Percentiles rank a stretch among this genome's conserved stretches.
Evolutionary conservation across 768 basidiomycete species (phyloP).

Genomic region (Auriscalpium vulgare): DNA sequence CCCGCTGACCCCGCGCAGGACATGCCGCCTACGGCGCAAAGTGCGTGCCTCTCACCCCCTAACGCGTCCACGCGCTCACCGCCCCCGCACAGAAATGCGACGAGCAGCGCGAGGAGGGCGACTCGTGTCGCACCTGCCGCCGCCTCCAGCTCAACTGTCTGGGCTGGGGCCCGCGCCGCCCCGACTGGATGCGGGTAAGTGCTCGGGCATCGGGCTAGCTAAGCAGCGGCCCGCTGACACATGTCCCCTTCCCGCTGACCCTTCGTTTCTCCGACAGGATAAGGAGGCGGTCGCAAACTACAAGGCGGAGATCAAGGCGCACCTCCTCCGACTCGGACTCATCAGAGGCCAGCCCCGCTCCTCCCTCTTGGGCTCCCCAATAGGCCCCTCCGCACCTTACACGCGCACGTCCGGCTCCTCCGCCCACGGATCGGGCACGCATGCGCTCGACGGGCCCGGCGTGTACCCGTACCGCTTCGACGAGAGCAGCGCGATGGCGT

Average conservation of each 20-base stretch:
- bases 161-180: conserved; percentile 77
- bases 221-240: conserved; percentile 9
- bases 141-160: conserved; percentile 77
- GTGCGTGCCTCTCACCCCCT: conserved; percentile 30
- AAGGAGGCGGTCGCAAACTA: conserved; percentile 76
- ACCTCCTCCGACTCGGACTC: conserved; percentile 67
- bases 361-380: conserved; percentile 31
- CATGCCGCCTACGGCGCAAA: conserved; percentile 77
- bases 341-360: conserved; percentile 78
- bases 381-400: conserved; percentile 15
- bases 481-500: conserved; percentile 7
- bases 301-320: conserved; percentile 78
- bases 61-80: not conserved
- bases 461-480: conserved; percentile 4
- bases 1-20: conserved; percentile 38
- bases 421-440: not conserved
- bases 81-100: conserved; percentile 69
- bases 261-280: conserved; percentile 40
- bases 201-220: not conserved
- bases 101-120: conserved; percentile 64
- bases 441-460: not conserved
- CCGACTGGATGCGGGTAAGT: conserved; percentile 85
- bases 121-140: conserved; percentile 75
- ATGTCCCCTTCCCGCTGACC: conserved; percentile 8
- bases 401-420: not conserved